Conservation (phyloP, 352 stramenopile genomes). For the Pythium guiyangense region DNA sequence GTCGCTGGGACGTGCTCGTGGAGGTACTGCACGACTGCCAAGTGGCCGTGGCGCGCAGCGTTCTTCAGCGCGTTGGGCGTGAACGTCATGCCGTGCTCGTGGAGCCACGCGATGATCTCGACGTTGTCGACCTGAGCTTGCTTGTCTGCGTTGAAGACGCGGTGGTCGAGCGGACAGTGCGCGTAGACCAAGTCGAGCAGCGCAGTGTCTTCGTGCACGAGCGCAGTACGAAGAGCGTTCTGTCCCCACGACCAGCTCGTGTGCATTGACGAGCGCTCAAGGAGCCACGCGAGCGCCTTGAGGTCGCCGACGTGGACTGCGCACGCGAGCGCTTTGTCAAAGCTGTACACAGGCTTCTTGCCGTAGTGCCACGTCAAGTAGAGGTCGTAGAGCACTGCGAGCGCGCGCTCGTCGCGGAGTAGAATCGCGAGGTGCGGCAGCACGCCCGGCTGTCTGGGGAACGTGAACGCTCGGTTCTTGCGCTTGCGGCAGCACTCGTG, state of each 20-base stretch:
- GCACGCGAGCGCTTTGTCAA: neutral
- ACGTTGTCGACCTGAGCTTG: neutral
- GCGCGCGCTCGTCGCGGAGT: neutral
- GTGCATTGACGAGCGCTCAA: constrained; percentile 2
- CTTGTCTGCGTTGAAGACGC: neutral
- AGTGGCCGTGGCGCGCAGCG: neutral
- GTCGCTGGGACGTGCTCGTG: constrained; percentile 1
- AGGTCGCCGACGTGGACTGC: constrained; percentile 1
- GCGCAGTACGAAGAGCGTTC: neutral
- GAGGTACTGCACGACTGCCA: constrained; percentile 4
- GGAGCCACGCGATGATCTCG: constrained; percentile 5
- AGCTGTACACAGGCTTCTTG: neutral
- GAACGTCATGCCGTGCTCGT: neutral
- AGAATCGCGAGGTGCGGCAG: constrained; percentile 7
- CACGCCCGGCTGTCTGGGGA: neutral
- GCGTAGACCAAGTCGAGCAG: constrained; percentile 5
- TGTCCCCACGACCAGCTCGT: neutral
- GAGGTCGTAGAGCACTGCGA: constrained; percentile 4
- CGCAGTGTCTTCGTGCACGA: neutral
- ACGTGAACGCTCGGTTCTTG: neutral
- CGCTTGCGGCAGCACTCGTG: neutral
- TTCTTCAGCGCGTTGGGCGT: neutral
- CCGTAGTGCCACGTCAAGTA: neutral
- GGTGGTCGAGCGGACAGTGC: neutral
- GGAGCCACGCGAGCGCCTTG: constrained; percentile 7